Base-by-base conservation (phyloP, 768 basidiomycete species). In the Guyanaporus albipodus region DNA sequence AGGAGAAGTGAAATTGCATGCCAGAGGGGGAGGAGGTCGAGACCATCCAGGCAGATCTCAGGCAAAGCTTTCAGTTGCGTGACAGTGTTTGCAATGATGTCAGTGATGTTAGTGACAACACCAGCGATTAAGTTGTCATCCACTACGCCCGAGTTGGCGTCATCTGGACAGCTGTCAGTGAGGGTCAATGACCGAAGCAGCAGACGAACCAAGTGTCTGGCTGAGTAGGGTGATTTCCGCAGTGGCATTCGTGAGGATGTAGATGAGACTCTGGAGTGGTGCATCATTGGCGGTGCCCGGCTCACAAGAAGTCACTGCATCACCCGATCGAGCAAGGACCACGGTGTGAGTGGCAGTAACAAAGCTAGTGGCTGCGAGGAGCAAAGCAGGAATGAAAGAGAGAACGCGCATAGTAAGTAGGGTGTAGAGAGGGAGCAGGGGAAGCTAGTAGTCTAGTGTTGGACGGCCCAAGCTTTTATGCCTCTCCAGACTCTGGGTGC, bases 341-440 rank as follows among this genome's bases (percentile, higher is more conserved):
- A 7, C 31, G 31, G 14, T 17, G n/a, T 6, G 59, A 0, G 37
- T 51, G 4, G 59, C 59, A 28, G 44, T 48, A 9, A 58, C 55
- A 12, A 61, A 44, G 49, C 56, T 46, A 7, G 51, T 36, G 3
- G 47, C 59, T 0, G 48, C 52, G 8, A 55, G 36, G 15, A 57
- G 27, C 45, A 61, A 19, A 2, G 59, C 49, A 46, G 50, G 46
- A 47, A 61, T 53, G 1, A 61, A 57, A 6, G 59, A 58, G 45
- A 60, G 59, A 56, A 58, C 55, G 28, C 58, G 59, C 58, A 60
- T 60, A 34, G 36, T 53, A 43, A 50, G 44, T 44, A 44, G 47
- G 49, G 12, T 43, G 37, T 33, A 38, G n/a, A n/a, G 28, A n/a
- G n/a, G n/a, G n/a, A n/a, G n/a, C n/a, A n/a, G n/a, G n/a, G n/a